Evolutionary conservation across 2,329 filamentous ascomycete genomes (phyloP), one percentile per base, ranked within the genome.

Genomic region (Biscogniauxia sp.): DNA sequence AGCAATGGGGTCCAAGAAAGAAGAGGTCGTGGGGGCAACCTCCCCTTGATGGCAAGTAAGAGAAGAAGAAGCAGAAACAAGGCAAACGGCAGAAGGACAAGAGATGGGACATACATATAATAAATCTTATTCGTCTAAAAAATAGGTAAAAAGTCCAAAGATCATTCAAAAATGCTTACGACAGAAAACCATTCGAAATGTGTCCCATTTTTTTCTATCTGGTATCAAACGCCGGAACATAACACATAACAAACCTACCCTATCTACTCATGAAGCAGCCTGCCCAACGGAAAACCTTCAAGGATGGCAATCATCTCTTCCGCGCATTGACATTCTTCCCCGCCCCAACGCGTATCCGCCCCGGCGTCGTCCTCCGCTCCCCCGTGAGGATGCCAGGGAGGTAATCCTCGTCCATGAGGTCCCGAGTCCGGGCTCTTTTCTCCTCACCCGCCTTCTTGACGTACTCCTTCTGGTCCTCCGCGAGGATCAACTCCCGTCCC

Each of bases 381-480:
- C 95, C 95, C 0, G 87, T 95, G 71, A 99, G 73, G 54, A 99
- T 91, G 37, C 86, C 82, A 0, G 95, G 95, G 64, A 98, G 77
- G 74, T 93, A 96, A 76, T 99, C 94, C 72, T 96, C 89, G 72
- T 98, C 94, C 94, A 98, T 96, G 59, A 97, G 78, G 76, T 97
- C 92, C 72, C 86, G 88, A 73, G 91, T 86, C 71, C 88, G 88
- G 57, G 79, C 80, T 69, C 89, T 85, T 69, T 83, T 85, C 72
- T 90, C 85, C 67, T 88, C 83, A 2, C 83, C 83, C 17, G 84
- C 74, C 57, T 88, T 88, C 65, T 84, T 81, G 51, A 84, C 75
- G 75, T 91, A 98, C 79, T 99, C 95, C 79, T 96, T 97, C 80
- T 99, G 95, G 74, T 99, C 95, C 77, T 97, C 94, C 0, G 93